Percentiles rank a stretch among this genome's conserved stretches.
Conservation (phyloP, 495 filamentous ascomycete genomes). For the Aspergillus sclerotioniger region DNA sequence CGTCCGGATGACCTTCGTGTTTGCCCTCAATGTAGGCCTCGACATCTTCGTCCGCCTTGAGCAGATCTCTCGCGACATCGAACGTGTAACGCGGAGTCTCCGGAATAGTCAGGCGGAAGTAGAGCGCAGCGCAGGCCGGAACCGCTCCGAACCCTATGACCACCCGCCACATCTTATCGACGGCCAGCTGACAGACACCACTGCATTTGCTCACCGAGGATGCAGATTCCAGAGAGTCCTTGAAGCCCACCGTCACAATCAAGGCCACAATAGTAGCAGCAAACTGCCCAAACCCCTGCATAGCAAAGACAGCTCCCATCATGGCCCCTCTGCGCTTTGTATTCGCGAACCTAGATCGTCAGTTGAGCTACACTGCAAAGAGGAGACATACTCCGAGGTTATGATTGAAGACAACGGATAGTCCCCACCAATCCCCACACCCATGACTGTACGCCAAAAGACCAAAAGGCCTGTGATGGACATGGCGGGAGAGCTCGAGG, state of each 20-base stretch:
- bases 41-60: slow-evolving; percentile 65
- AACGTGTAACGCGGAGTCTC: slow-evolving; percentile 83
- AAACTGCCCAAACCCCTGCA: slow-evolving; percentile 80
- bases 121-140: slow-evolving; percentile 72
- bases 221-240: slow-evolving; percentile 57
- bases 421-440: slow-evolving; percentile 81
- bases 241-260: slow-evolving; percentile 71
- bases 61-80: slow-evolving; percentile 70
- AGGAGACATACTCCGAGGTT: slow-evolving; percentile 63
- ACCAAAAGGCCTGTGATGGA: slow-evolving; percentile 74
- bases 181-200: slow-evolving; percentile 64
- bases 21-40: slow-evolving; percentile 60
- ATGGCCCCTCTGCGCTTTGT: slow-evolving; percentile 84
- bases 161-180: slow-evolving; percentile 84
- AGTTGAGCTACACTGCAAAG: slow-evolving; percentile 5
- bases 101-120: slow-evolving; percentile 86
- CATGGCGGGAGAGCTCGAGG: slow-evolving; percentile 64
- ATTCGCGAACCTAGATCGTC: slow-evolving; percentile 63
- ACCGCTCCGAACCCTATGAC: slow-evolving; percentile 80
- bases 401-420: slow-evolving; percentile 85
- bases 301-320: slow-evolving; percentile 85
- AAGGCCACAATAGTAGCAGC: slow-evolving; percentile 67
- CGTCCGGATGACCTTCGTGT: slow-evolving; percentile 59
- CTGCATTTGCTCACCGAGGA: slow-evolving; percentile 50
- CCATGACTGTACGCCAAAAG: slow-evolving; percentile 90